Evolutionary conservation across 2,329 filamentous ascomycete species (phyloP).

Genomic region (Paecilomyces niveus): DNA sequence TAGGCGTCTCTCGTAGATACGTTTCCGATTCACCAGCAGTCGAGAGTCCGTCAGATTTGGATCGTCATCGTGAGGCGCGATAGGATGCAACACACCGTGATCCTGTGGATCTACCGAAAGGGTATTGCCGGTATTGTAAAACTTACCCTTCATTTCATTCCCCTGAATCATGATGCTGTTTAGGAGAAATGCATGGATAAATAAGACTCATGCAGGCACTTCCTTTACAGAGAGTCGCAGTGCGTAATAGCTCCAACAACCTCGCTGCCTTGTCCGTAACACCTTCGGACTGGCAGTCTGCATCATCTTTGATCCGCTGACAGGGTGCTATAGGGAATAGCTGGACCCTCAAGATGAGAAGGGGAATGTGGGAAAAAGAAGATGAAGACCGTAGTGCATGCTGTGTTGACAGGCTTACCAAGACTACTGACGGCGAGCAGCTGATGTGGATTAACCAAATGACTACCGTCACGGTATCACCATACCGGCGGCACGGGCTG

Average conservation of each 20-base stretch:
- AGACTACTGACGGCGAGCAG: neutral
- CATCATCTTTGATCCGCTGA: neutral
- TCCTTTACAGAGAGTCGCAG: neutral
- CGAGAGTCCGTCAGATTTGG: conserved; percentile 32
- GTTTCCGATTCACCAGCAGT: conserved; percentile 32
- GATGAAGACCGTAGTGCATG: neutral
- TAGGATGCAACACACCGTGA: neutral
- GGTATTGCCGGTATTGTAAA: neutral
- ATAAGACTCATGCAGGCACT: neutral
- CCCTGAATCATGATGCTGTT: neutral
- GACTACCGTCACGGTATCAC: neutral
- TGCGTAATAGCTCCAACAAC: neutral
- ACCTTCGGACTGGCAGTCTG: neutral
- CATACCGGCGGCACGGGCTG: neutral
- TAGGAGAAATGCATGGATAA: neutral
- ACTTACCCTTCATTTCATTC: neutral
- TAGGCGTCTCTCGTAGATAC: conserved; percentile 43
- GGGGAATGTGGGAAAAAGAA: neutral
- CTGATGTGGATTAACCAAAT: neutral
- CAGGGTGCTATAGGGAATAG: neutral
- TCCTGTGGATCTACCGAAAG: neutral
- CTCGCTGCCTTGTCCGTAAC: neutral
- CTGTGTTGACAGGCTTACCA: neutral
- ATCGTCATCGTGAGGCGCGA: conserved; percentile 12
- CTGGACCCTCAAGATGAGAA: neutral